These are phyloP conservation scores for Fusarium sp. DNA, from an alignment of 2,329 filamentous ascomycete species.

Conservation along the genomic window DNA sequence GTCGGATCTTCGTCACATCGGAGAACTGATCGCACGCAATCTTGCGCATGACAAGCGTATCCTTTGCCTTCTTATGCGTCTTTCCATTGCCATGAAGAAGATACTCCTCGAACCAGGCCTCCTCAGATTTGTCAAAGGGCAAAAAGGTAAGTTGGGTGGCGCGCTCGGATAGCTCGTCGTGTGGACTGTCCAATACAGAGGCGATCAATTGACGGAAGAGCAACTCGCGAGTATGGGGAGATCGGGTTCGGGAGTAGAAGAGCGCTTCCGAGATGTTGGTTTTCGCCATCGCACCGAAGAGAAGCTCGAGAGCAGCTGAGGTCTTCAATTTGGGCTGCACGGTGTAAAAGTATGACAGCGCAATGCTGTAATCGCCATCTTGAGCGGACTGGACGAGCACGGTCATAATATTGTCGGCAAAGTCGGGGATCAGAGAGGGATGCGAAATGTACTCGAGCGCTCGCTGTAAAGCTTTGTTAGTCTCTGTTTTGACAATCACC, in stretches of 20 bases:
- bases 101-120: conserved; percentile 77
- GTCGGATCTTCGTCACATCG: conserved; percentile 57
- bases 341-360: conserved; percentile 82
- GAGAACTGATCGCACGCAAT: conserved; percentile 72
- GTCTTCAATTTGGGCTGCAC: conserved; percentile 78
- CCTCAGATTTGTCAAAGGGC: conserved; percentile 76
- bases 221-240: conserved; percentile 67
- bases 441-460: conserved; percentile 82
- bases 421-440: conserved; percentile 82
- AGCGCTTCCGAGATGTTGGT: conserved; percentile 79
- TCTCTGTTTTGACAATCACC: background rate
- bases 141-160: conserved; percentile 77
- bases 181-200: conserved; percentile 61
- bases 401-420: conserved; percentile 83
- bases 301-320: conserved; percentile 68
- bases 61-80: conserved; percentile 71
- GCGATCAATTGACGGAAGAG: conserved; percentile 75
- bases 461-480: conserved; percentile 52
- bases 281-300: conserved; percentile 75
- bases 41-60: conserved; percentile 78
- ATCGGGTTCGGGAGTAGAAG: conserved; percentile 74
- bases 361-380: conserved; percentile 69
- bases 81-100: conserved; percentile 73
- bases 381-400: conserved; percentile 71
- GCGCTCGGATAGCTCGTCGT: conserved; percentile 60